phyloP scores from a whole-genome alignment of 768 basidiomycete genomes.

The Boletus vermiculosoides region DNA sequence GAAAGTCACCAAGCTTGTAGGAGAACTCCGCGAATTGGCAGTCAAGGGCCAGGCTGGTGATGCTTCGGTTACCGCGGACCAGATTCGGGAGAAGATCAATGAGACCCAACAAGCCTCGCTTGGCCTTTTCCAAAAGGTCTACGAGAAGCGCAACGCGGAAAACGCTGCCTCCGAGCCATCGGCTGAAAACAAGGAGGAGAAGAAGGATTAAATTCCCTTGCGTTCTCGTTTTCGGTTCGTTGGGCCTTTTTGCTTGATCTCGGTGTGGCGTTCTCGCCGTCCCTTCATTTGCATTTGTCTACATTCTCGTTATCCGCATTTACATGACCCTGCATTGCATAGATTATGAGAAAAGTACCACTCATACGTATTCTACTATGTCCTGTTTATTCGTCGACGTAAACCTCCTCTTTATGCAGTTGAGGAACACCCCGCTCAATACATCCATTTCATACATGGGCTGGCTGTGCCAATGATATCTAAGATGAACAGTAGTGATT shows the following conservation, averaged over 20 bases:
- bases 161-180: constrained; percentile 46
- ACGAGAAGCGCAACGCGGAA: constrained; percentile 88
- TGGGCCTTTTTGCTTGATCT: constrained; percentile 10
- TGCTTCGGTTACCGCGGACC: constrained; percentile 73
- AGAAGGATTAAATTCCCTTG: constrained; percentile 69
- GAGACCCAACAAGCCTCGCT: constrained; percentile 95
- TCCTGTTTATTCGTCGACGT: constrained; percentile 15
- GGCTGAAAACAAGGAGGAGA: constrained; percentile 58
- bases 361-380: constrained; percentile 26
- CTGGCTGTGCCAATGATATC: no score
- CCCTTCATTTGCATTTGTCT: constrained; percentile 26
- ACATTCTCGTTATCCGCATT: constrained; percentile 2
- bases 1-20: constrained; percentile 85
- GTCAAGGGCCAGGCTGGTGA: constrained; percentile 89
- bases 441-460: not conserved
- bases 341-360: constrained; percentile 31
- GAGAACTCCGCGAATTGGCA: constrained; percentile 85
- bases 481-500: not conserved
- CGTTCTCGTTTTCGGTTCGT: not conserved
- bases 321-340: constrained; percentile 22
- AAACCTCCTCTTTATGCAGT: constrained; percentile 12
- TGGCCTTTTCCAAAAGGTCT: constrained; percentile 96
- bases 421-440: constrained; percentile 29
- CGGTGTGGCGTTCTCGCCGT: constrained; percentile 16
- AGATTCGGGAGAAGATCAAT: constrained; percentile 88